Evolutionary conservation across 768 basidiomycete species (phyloP).

Genomic region (Hydnomerulius pinastri): DNA sequence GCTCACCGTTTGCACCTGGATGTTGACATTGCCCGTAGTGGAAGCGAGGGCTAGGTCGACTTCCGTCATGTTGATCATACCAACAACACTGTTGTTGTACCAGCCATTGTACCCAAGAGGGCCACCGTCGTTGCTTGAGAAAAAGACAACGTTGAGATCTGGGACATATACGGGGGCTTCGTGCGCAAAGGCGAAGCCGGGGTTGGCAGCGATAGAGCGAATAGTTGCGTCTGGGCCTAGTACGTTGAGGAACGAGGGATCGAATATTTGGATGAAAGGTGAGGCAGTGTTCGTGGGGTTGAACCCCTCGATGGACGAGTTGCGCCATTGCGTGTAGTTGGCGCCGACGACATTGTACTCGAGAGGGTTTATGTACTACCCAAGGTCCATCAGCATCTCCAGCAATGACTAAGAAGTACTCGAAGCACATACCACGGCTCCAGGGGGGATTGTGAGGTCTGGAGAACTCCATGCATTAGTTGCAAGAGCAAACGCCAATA

Average conservation of each 20-base stretch:
- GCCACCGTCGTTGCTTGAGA: slow-evolving; percentile 71
- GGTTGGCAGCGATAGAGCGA: slow-evolving; percentile 58
- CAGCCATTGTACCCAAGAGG: slow-evolving; percentile 62
- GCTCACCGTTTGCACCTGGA: slow-evolving; percentile 47
- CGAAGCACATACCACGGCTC: slow-evolving; percentile 17
- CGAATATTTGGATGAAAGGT: slow-evolving; percentile 61
- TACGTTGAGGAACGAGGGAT: slow-evolving; percentile 56
- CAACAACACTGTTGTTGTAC: slow-evolving; percentile 62
- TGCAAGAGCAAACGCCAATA: slow-evolving; percentile 2
- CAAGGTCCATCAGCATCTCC: neutral
- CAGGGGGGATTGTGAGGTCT: slow-evolving; percentile 15
- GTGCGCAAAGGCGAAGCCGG: slow-evolving; percentile 71
- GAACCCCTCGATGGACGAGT: slow-evolving; percentile 45
- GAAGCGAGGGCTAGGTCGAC: slow-evolving; percentile 47
- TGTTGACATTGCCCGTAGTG: slow-evolving; percentile 41
- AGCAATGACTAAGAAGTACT: neutral
- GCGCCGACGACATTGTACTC: slow-evolving; percentile 53
- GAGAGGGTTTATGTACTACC: slow-evolving; percentile 51
- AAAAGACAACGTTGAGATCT: slow-evolving; percentile 72
- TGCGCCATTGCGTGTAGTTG: slow-evolving; percentile 39
- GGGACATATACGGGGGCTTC: slow-evolving; percentile 74
- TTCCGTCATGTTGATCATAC: slow-evolving; percentile 61
- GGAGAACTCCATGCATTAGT: neutral
- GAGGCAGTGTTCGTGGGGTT: slow-evolving; percentile 61
- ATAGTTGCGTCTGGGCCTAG: slow-evolving; percentile 61